A percentile compares a stretch with the other conserved stretches of the same genome.
These are phyloP conservation scores for Curvularia sp. DNA, from an alignment of 2,329 filamentous ascomycete genomes.

Conservation along the genomic window DNA sequence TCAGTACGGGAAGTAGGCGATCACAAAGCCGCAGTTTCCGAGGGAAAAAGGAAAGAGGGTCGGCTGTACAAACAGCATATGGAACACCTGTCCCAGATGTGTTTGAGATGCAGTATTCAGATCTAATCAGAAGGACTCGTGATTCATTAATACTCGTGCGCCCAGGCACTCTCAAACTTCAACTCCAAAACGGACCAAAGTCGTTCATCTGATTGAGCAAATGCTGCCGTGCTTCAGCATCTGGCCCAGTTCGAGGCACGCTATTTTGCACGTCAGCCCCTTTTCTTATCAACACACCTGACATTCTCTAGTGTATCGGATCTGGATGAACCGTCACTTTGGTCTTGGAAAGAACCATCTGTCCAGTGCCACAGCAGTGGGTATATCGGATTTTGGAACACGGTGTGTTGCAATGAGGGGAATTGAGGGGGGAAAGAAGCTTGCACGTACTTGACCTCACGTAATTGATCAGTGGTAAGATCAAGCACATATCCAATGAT, in stretches of 20 bases:
- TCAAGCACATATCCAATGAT: slow-evolving; percentile 34
- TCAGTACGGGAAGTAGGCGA: neutral
- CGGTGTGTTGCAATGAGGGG: neutral
- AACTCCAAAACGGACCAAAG: slow-evolving; percentile 36
- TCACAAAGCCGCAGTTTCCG: neutral
- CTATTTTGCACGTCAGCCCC: slow-evolving; percentile 20
- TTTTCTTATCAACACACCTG: neutral
- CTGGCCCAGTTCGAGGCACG: slow-evolving; percentile 18
- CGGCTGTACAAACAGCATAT: neutral
- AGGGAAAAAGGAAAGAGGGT: neutral
- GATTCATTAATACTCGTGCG: neutral
- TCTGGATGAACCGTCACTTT: neutral
- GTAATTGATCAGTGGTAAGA: slow-evolving; percentile 16
- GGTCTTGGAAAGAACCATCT: too few species aligned
- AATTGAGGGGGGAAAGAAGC: neutral
- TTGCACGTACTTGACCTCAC: slow-evolving; percentile 32
- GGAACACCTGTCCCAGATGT: neutral
- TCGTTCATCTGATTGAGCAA: slow-evolving; percentile 24
- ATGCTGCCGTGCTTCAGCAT: slow-evolving; percentile 22
- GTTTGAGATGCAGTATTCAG: neutral
- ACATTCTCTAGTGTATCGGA: neutral
- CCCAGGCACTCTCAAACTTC: neutral
- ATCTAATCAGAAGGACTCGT: neutral
- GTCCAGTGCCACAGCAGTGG: neutral
- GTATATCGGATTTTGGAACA: slow-evolving; percentile 2